These are phyloP conservation scores for Pterulicium gracile DNA, from an alignment of 1,284 basidiomycete genomes.

Conservation along the genomic window DNA sequence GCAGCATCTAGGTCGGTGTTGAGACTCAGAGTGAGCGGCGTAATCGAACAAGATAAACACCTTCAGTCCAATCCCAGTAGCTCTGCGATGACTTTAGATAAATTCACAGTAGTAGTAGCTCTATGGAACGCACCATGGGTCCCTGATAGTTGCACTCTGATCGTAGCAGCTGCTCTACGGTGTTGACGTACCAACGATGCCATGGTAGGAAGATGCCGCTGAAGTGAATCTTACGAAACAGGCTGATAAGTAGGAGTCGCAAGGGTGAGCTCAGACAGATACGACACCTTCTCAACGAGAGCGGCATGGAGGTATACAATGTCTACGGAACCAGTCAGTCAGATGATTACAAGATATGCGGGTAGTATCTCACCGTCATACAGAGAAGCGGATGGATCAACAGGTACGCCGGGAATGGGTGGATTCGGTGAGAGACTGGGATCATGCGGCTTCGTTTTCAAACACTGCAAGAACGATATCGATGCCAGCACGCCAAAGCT, in stretches of 20 bases:
- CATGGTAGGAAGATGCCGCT: background rate
- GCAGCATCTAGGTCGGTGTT: background rate
- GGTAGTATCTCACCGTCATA: background rate
- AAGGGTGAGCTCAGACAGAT: background rate
- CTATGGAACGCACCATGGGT: background rate
- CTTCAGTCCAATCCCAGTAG: conserved; percentile 1
- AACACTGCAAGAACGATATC: background rate
- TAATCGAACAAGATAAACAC: background rate
- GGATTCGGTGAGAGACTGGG: background rate
- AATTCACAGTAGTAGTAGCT: background rate
- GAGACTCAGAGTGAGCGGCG: background rate
- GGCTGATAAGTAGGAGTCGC: background rate
- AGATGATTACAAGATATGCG: background rate
- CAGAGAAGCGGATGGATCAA: background rate
- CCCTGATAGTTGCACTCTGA: background rate
- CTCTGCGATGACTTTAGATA: background rate
- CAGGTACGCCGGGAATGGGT: background rate
- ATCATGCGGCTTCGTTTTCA: background rate
- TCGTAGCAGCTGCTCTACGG: background rate
- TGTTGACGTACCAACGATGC: conserved; percentile 1
- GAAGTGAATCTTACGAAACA: background rate
- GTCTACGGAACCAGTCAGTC: background rate
- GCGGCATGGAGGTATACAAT: background rate
- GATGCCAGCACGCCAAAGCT: background rate
- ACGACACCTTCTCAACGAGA: background rate